Conservation (phyloP, 1,284 basidiomycete species). For the Paramarasmius palmivorus region DNA sequence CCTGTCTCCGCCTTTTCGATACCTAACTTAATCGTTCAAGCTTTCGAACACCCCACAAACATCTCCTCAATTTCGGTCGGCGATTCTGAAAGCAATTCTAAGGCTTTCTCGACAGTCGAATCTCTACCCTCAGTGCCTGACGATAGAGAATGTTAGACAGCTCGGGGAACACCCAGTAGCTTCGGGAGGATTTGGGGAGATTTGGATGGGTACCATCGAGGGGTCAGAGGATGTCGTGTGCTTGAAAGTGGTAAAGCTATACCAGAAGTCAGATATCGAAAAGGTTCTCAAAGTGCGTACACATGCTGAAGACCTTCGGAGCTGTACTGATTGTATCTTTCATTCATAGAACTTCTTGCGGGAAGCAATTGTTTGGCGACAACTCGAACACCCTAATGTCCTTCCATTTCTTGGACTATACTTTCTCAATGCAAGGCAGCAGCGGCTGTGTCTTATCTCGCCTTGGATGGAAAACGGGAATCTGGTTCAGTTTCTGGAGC, state of each 20-base stretch:
- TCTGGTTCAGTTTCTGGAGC: background rate
- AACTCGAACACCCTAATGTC: conserved; percentile 1
- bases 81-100: background rate
- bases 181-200: background rate
- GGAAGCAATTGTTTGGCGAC: conserved; percentile 3
- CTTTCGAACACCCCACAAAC: background rate
- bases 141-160: background rate
- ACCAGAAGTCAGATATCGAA: background rate
- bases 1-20: background rate
- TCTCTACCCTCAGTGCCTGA: background rate
- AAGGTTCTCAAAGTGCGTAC: background rate
- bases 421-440: conserved; percentile 6
- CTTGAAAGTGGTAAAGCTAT: background rate
- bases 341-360: background rate
- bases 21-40: background rate
- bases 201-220: background rate
- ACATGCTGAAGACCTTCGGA: background rate
- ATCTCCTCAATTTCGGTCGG: background rate
- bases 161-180: background rate
- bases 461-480: conserved; percentile 8
- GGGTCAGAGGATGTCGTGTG: background rate
- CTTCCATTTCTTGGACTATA: conserved; percentile 1
- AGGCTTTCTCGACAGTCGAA: background rate
- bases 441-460: conserved; percentile 8
- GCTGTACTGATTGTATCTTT: background rate